Percentiles rank a stretch among this genome's conserved stretches.
phyloP scores from a whole-genome alignment of 305 asterid genomes.

The Fraxinus nigra region DNA sequence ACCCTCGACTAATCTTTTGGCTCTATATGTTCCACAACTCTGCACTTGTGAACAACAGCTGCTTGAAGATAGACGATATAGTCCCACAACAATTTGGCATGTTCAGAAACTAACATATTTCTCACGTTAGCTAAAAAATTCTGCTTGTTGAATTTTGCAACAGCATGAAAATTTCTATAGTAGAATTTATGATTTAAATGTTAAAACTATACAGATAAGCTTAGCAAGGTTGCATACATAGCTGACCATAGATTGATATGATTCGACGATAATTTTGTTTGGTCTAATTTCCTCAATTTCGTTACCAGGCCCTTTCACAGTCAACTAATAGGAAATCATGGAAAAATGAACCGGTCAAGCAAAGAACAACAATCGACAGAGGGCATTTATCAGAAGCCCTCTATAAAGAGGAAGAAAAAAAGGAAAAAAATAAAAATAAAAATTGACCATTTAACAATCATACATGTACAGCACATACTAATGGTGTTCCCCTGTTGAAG shows the following conservation, averaged over 20 bases:
- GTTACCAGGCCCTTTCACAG: background rate
- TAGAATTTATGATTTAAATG: background rate
- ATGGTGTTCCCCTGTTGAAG: background rate
- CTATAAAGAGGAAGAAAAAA: background rate
- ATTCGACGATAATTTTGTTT: background rate
- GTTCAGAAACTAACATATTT: background rate
- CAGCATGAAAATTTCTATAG: background rate
- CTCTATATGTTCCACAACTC: conserved; percentile 15
- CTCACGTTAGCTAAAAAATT: background rate
- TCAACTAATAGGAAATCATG: background rate
- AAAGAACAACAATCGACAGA: background rate
- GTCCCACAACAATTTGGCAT: conserved; percentile 9
- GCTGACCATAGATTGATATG: background rate
- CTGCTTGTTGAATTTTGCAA: background rate
- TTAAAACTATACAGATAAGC: background rate
- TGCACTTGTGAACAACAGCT: background rate
- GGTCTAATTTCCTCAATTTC: background rate
- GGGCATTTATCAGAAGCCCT: background rate
- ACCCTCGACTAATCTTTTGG: conserved; percentile 13
- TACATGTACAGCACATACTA: background rate
- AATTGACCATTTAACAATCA: background rate
- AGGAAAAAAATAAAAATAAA: background rate
- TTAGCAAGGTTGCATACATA: background rate
- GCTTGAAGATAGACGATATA: background rate
- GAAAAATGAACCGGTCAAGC: background rate